A percentile compares a stretch with the other conserved stretches of the same genome.
Evolutionary conservation across 129 eudicot genomes (phyloP).

Genomic region (Logfia minima): DNA sequence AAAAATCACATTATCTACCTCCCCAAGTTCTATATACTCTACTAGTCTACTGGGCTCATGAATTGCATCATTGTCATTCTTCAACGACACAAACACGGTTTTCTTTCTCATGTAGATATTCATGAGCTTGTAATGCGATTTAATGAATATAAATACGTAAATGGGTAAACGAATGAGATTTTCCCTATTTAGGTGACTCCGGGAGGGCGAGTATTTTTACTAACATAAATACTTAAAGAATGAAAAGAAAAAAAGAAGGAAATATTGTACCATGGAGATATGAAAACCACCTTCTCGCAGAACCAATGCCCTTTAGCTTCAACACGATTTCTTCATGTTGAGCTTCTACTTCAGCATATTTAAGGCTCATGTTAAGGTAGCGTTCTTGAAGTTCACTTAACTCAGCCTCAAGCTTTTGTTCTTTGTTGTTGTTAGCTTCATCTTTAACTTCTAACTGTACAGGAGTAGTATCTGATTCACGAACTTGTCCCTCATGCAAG

Average conservation of each 20-base stretch:
- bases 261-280: slow-evolving; percentile 11
- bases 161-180: too few species aligned
- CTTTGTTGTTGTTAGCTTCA: slow-evolving; percentile 21
- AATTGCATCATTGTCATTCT: not conserved
- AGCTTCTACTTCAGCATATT: slow-evolving; percentile 78
- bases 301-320: slow-evolving; percentile 50
- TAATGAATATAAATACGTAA: slow-evolving; percentile 18
- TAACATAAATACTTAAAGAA: not conserved
- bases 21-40: slow-evolving; percentile 21
- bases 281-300: slow-evolving; percentile 56
- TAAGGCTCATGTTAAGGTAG: slow-evolving; percentile 68
- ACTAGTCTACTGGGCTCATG: not conserved
- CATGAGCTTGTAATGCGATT: slow-evolving; percentile 4
- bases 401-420: slow-evolving; percentile 49
- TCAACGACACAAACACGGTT: slow-evolving; percentile 4
- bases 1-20: slow-evolving; percentile 15
- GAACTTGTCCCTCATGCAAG: slow-evolving; percentile 30
- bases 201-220: too few species aligned
- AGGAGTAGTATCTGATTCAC: slow-evolving; percentile 13
- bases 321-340: slow-evolving; percentile 69
- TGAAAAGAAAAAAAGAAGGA: not conserved
- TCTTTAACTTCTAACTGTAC: slow-evolving; percentile 20
- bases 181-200: too few species aligned
- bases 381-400: slow-evolving; percentile 64
- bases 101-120: slow-evolving; percentile 1